A percentile compares a stretch with the other conserved stretches of the same genome.
phyloP scores from a whole-genome alignment of 139 green algal genomes.

The Volvox reticuliferus region DNA sequence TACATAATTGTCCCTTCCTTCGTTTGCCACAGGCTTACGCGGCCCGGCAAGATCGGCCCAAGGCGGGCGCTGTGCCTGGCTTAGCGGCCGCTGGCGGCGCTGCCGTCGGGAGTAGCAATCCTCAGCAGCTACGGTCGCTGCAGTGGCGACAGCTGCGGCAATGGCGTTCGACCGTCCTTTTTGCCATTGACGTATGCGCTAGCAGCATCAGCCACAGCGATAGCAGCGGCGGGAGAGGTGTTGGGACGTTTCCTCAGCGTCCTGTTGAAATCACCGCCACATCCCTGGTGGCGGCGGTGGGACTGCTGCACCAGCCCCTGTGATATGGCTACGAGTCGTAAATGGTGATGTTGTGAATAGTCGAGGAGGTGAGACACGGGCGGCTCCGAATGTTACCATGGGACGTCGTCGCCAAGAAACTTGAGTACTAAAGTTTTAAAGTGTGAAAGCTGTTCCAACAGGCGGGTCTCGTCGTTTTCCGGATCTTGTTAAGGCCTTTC shows the following conservation, averaged over 20 bases:
- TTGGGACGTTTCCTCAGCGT: too few relatives aligned
- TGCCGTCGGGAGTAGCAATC: not conserved
- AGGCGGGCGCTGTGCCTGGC: not conserved
- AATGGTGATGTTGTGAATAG: constrained; percentile 7
- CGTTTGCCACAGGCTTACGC: constrained; percentile 13
- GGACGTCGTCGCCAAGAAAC: too few relatives aligned
- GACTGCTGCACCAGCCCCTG: not conserved
- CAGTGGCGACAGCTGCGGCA: not conserved
- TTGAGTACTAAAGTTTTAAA: too few relatives aligned
- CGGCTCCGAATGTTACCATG: too few relatives aligned
- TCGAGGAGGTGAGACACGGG: too few relatives aligned
- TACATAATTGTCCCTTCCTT: too few relatives aligned
- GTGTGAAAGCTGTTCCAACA: too few relatives aligned
- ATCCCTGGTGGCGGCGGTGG: not conserved
- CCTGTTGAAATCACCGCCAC: not conserved
- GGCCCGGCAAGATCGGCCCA: not conserved
- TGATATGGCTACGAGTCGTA: not conserved
- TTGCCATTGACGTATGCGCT: constrained; percentile 4
- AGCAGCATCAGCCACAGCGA: not conserved
- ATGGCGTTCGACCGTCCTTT: not conserved
- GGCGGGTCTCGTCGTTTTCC: too few relatives aligned
- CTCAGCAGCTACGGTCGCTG: too few relatives aligned
- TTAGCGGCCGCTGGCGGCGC: not conserved
- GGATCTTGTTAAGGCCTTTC: too few relatives aligned
- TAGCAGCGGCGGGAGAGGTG: not conserved